These are phyloP conservation scores for Vitis amurensis DNA, from an alignment of 164 flowering plant species.

Conservation along the genomic window DNA sequence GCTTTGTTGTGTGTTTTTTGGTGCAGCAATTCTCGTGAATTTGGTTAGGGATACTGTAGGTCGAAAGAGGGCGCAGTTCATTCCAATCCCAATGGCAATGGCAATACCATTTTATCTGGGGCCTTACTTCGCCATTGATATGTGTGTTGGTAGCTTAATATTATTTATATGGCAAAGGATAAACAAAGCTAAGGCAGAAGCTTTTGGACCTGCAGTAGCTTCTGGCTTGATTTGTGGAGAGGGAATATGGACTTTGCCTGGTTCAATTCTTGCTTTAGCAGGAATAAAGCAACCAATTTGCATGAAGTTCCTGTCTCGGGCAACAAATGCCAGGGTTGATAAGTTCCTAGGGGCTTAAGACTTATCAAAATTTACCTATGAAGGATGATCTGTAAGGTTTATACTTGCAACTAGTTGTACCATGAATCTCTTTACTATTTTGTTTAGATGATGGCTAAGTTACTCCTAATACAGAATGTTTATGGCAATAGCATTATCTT, in stretches of 20 bases:
- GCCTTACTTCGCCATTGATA: conserved; percentile 11
- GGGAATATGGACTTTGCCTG: conserved; percentile 14
- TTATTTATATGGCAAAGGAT: conserved; percentile 10
- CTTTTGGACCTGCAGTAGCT: conserved; percentile 13
- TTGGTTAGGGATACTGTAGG: background rate
- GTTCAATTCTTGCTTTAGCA: conserved; percentile 12
- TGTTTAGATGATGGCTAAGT: too few relatives aligned
- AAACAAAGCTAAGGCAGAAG: conserved; percentile 10
- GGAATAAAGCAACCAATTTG: conserved; percentile 13
- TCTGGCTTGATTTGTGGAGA: conserved; percentile 17
- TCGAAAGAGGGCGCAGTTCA: conserved; percentile 3
- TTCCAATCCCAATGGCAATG: conserved; percentile 12
- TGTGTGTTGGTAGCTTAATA: conserved; percentile 14
- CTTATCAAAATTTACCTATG: background rate
- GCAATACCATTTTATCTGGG: conserved; percentile 12
- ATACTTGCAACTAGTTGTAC: too few relatives aligned
- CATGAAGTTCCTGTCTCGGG: conserved; percentile 16
- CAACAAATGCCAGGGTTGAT: conserved; percentile 4
- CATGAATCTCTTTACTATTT: too few relatives aligned
- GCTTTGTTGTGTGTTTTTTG: conserved; percentile 42
- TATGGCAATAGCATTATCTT: too few relatives aligned
- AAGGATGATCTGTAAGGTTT: too few relatives aligned
- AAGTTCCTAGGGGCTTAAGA: background rate
- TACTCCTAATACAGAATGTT: too few relatives aligned
- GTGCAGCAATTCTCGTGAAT: conserved; percentile 3